Evolutionary conservation across 768 basidiomycete species (phyloP).

Genomic region (Podaxis sp.): DNA sequence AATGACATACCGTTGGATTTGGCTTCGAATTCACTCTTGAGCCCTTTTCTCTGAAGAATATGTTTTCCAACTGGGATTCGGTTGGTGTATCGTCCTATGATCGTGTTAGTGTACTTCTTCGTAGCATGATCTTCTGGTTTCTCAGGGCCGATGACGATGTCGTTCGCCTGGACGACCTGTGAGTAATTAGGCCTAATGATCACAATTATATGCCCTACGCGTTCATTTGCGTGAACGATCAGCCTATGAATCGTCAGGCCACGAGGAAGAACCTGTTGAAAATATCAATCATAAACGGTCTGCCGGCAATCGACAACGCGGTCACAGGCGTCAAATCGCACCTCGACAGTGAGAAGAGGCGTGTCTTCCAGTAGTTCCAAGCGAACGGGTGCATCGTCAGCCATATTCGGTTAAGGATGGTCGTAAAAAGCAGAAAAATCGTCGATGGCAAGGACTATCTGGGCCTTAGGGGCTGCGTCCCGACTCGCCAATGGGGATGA

Average conservation of each 20-base stretch:
- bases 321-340: slow-evolving; percentile 23
- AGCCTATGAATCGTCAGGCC: slow-evolving; percentile 71
- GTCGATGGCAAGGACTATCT: neutral
- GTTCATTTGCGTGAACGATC: slow-evolving; percentile 63
- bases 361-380: slow-evolving; percentile 44
- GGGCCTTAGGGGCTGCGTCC: neutral
- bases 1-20: slow-evolving; percentile 36
- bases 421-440: slow-evolving; percentile 11
- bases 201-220: slow-evolving; percentile 37
- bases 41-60: slow-evolving; percentile 50
- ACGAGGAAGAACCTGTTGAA: slow-evolving; percentile 55
- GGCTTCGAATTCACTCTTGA: slow-evolving; percentile 46
- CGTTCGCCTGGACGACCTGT: slow-evolving; percentile 54
- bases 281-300: slow-evolving; percentile 8
- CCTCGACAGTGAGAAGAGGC: slow-evolving; percentile 59
- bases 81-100: slow-evolving; percentile 75
- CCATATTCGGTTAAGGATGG: slow-evolving; percentile 28
- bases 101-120: slow-evolving; percentile 71
- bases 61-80: slow-evolving; percentile 64
- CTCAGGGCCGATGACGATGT: slow-evolving; percentile 76
- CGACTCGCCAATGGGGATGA: neutral
- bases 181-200: slow-evolving; percentile 8
- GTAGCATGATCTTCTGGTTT: slow-evolving; percentile 52
- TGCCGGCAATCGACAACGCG: neutral
- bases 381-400: slow-evolving; percentile 51